phyloP scores from a whole-genome alignment of 2,329 filamentous ascomycete genomes.

The Myriosclerotinia duriaeana region DNA sequence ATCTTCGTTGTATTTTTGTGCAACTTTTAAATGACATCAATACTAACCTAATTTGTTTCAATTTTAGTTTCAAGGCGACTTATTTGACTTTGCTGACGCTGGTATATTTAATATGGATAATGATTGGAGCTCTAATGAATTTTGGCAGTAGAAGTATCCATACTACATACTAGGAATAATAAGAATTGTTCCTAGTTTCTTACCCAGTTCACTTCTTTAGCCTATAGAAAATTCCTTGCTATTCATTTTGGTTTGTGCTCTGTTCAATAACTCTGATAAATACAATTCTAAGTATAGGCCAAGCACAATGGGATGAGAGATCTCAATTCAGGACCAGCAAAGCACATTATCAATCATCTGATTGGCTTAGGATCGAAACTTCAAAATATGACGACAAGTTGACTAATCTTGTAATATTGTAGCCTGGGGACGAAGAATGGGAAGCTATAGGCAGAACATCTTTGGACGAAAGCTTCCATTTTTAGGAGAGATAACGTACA shows the following conservation, averaged over 20 bases:
- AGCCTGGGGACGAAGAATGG: no score
- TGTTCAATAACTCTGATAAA: not conserved
- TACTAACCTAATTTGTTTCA: not conserved
- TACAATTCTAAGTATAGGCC: not conserved
- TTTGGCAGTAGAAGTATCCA: conserved; percentile 13
- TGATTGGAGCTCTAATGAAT: conserved; percentile 15
- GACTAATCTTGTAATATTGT: not conserved
- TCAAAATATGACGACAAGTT: no score
- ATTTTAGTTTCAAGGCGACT: conserved; percentile 9
- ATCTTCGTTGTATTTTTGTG: not conserved
- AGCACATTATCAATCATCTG: not conserved
- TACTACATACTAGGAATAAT: not conserved
- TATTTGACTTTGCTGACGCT: conserved; percentile 12
- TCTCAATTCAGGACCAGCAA: not conserved
- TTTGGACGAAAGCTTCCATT: not conserved
- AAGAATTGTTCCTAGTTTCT: not conserved
- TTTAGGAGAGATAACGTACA: not conserved
- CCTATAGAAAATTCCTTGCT: not conserved
- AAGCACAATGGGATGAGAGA: not conserved
- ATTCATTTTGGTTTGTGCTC: not conserved
- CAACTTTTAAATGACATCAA: not conserved
- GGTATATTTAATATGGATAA: conserved; percentile 11
- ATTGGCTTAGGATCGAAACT: not conserved
- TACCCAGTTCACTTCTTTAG: no score
- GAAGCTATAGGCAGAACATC: not conserved